Percentiles rank a stretch among this genome's conserved stretches.
These are phyloP conservation scores for Hondaea fermentalgiana DNA, from an alignment of 108 stramenopile species.

Conservation along the genomic window DNA sequence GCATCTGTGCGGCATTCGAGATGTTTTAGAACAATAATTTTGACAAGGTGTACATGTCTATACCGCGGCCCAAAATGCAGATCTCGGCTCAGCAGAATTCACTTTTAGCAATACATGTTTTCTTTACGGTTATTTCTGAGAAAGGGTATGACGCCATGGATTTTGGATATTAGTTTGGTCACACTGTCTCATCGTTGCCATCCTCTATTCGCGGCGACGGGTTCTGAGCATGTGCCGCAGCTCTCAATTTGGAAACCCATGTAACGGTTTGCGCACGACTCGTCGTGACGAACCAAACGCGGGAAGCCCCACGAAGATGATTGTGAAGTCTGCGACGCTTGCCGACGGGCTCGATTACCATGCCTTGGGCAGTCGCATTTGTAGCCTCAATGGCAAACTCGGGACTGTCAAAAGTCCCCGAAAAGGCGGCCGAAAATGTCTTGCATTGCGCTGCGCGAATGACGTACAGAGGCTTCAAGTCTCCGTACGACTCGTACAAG, in stretches of 20 bases:
- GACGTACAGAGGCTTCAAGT: not conserved
- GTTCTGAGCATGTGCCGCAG: too few relatives aligned
- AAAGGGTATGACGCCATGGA: not conserved
- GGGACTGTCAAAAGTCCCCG: not conserved
- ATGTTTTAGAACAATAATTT: not conserved
- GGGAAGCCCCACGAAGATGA: not conserved
- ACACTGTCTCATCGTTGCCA: too few relatives aligned
- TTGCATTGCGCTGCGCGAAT: not conserved
- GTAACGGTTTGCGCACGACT: not conserved
- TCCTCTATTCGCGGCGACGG: too few relatives aligned
- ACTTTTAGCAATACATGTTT: too few relatives aligned
- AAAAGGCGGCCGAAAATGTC: not conserved
- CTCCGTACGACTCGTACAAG: not conserved
- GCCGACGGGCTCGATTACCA: too few relatives aligned
- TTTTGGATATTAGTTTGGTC: too few relatives aligned
- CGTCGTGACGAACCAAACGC: not conserved
- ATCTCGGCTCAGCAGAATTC: too few relatives aligned
- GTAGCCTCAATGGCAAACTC: not conserved
- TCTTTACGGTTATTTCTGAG: not conserved
- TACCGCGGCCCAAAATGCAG: too few relatives aligned
- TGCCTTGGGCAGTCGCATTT: too few relatives aligned
- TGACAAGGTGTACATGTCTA: too few relatives aligned
- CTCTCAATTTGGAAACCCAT: not conserved
- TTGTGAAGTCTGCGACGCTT: not conserved
- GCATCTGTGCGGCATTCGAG: not conserved